phyloP scores from a whole-genome alignment of 106 monocot species.

The Posidonia australis region DNA sequence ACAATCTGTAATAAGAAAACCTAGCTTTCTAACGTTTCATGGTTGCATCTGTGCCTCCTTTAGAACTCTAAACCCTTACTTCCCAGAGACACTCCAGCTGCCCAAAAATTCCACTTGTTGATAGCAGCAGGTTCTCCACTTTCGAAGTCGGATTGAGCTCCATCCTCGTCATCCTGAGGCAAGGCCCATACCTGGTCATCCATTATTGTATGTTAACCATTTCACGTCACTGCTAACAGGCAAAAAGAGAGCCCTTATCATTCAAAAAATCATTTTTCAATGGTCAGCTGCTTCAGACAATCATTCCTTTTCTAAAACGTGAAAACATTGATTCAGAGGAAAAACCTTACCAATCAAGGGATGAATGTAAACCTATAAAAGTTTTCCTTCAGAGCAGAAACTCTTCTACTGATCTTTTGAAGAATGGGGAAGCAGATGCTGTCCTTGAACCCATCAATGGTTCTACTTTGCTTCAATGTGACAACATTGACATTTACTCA shows the following conservation, averaged over 20 bases:
- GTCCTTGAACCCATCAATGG: not conserved
- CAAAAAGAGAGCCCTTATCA: constrained; percentile 60
- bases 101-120: too few species aligned
- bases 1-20: too few species aligned
- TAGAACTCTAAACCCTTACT: too few species aligned
- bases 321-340: not conserved
- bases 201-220: not conserved
- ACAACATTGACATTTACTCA: not conserved
- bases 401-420: not conserved
- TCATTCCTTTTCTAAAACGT: constrained; percentile 13
- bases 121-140: too few species aligned
- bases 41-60: too few species aligned
- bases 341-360: not conserved
- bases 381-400: constrained; percentile 39
- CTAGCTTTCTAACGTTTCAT: too few species aligned
- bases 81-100: too few species aligned
- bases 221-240: constrained; percentile 26
- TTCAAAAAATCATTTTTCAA: constrained; percentile 44
- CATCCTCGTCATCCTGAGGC: not conserved
- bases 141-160: too few species aligned
- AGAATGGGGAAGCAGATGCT: not conserved
- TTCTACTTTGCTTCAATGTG: not conserved
- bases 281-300: constrained; percentile 33
- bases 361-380: constrained; percentile 40
- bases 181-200: not conserved